Base-by-base conservation (phyloP, 108 stramenopile species). In the Cylindrotheca closterium region DNA sequence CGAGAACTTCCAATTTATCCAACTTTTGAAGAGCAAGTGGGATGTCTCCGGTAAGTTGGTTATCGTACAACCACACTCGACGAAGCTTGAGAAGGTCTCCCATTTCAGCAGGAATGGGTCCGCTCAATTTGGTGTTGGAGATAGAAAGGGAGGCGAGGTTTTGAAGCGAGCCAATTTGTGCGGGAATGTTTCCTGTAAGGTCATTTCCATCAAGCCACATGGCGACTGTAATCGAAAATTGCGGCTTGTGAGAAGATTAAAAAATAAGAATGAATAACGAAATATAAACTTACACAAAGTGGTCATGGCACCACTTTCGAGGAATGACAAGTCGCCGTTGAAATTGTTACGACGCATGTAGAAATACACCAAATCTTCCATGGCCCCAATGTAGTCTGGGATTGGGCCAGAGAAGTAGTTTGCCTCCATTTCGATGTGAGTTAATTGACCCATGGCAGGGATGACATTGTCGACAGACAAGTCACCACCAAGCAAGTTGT, bases 331-430 rank as follows among this genome's bases (percentile, higher is more conserved):
- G 51, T 79, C 65, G 33, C 71, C 52, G 12, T 37, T 52, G 45
- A 83, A 30, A n/a, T 60, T 31, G 63, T 83, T 83, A 48, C 75
- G 73, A 19, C 82, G 74, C 58, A 83, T 53, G 64, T 83, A 83
- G 18, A 79, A 25, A 59, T 83, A 83, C 12, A 68, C 59, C 24
- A 83, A 59, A 27, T 65, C 57, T 37, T 53, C 47, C 73, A 83
- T 31, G 25, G 61, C 26, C 15, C 62, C 64, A 42, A 81, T 49
- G 30, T 50, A 58, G 19, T 47, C 5, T 12, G 84, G 80, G 49
- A 85, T 34, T 7, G 52, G 0, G 47, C 84, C 84, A 26, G 56
- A 55, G 17, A 84, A 69, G 33, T 60, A 79, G 67, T 80, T 84
- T 25, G 73, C 71, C 70, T 84, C 79, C 12, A 80, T 56, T 54